Conservation (phyloP, 1,284 basidiomycete genomes). For the Ustilago trichophora region DNA sequence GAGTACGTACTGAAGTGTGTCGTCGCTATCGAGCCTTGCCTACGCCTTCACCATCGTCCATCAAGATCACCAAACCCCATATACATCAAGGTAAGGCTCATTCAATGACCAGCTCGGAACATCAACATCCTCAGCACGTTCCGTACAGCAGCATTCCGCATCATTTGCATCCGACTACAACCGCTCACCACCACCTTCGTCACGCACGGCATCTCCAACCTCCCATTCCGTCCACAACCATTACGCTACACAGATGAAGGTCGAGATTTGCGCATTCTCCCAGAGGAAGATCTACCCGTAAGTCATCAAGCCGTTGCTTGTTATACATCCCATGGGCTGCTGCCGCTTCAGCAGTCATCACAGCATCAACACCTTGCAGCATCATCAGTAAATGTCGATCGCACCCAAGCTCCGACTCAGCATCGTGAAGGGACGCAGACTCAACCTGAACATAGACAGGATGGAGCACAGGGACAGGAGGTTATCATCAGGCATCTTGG, state of each 20-base stretch:
- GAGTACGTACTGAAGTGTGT: no score
- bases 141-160: conserved; percentile 1
- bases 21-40: no score
- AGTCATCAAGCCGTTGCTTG: conserved; percentile 27
- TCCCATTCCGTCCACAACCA: background rate
- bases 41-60: conserved; percentile 37
- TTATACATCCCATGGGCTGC: conserved; percentile 12
- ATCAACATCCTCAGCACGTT: conserved; percentile 12
- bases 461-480: no score
- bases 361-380: conserved; percentile 1
- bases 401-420: no score
- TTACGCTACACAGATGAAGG: conserved; percentile 61
- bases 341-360: background rate
- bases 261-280: conserved; percentile 66
- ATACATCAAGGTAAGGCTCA: conserved; percentile 49
- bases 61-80: conserved; percentile 27
- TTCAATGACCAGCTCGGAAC: conserved; percentile 3
- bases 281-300: conserved; percentile 67
- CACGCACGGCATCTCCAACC: no score
- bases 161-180: conserved; percentile 7
- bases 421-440: no score
- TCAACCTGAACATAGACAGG: no score
- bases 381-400: no score
- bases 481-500: no score
- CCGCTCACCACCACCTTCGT: conserved; percentile 15